Percentiles rank a stretch among this genome's conserved stretches.
These are phyloP conservation scores for Stachybotrys elegans DNA, from an alignment of 2,329 filamentous ascomycete genomes.

Conservation along the genomic window DNA sequence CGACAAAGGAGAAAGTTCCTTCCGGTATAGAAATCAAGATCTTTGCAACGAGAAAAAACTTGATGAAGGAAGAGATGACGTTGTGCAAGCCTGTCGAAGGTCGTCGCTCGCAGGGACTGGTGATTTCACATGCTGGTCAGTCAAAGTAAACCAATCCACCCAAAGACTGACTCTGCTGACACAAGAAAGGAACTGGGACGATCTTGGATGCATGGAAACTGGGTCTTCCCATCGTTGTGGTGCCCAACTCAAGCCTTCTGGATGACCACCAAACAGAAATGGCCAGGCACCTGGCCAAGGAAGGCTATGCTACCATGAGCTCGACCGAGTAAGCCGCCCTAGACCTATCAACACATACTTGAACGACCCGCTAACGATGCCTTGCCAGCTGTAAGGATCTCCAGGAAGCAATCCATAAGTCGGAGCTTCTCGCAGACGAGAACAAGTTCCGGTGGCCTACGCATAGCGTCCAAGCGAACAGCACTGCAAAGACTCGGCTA, in stretches of 20 bases:
- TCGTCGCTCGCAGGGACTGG: constrained; percentile 56
- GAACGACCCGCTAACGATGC: neutral
- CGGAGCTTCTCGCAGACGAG: constrained; percentile 28
- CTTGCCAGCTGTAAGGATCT: constrained; percentile 25
- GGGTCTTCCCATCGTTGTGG: constrained; percentile 74
- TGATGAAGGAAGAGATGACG: constrained; percentile 45
- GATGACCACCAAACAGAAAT: constrained; percentile 91
- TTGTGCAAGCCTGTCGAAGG: constrained; percentile 43
- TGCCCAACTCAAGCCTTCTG: constrained; percentile 76
- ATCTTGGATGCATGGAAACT: constrained; percentile 78
- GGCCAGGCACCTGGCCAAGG: constrained; percentile 66
- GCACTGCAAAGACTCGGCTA: constrained; percentile 18
- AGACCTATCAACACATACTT: neutral
- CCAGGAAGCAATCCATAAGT: constrained; percentile 30
- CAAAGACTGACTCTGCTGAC: neutral
- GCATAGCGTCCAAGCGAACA: constrained; percentile 16
- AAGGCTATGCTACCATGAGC: constrained; percentile 74
- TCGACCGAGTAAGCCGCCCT: constrained; percentile 50
- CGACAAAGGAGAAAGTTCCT: constrained; percentile 17
- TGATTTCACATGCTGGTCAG: constrained; percentile 86
- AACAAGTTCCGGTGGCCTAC: constrained; percentile 29
- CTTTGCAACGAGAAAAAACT: constrained; percentile 27
- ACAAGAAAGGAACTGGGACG: constrained; percentile 69
- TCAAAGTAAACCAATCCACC: constrained; percentile 6
- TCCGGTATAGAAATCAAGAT: constrained; percentile 18